Base-by-base conservation (phyloP, 176 grass and related monocot genomes). In the Ensete ventricosum region DNA sequence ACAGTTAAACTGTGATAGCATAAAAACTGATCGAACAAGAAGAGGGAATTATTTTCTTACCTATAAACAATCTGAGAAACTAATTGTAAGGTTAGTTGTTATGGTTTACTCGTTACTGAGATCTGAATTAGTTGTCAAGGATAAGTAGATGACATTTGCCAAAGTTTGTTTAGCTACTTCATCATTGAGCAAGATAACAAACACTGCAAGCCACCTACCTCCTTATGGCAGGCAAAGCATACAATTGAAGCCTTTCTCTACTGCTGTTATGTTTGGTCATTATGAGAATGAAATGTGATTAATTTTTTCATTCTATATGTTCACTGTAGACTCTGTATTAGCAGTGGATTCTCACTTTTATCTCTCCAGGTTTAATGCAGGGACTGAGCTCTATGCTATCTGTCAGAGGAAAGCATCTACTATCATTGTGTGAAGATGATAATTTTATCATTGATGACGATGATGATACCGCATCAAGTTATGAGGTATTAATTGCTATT, bases 371-470 rank as follows among this genome's bases (percentile, higher is more conserved):
- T 89, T 87, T 98, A 64, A 78, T 93, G 77, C 86, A 89, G 77
- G 84, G 75, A 64, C 82, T 86, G 63, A 84, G 85, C n/a, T 93
- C 86, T 73, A 91, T 98, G 84, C 76, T 98, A 55, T 87, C 89
- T 76, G 76, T 78, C 20, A 94, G 81, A 80, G 84, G 84, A 68
- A 86, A 94, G 67, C 74, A 50, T 26, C 87, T 89, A 60, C 53
- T 91, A 75, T 87, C 90, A 66, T 84, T 80, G 72, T 91, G 83
- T 65, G 69, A 75, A 72, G 82, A 94, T 25, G 88, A 93, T 66
- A 87, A 89, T 79, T 93, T 98, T 43, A 89, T 98, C 73, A 80
- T 98, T 74, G 90, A 98, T 20, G 90, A 98, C 67, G 85, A 77
- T 63, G 63, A 93, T 67, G 88, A 78, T 60, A 50, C 82, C 55